Evolutionary conservation across 306 rosid species (phyloP).

Genomic region (Purshia tridentata): DNA sequence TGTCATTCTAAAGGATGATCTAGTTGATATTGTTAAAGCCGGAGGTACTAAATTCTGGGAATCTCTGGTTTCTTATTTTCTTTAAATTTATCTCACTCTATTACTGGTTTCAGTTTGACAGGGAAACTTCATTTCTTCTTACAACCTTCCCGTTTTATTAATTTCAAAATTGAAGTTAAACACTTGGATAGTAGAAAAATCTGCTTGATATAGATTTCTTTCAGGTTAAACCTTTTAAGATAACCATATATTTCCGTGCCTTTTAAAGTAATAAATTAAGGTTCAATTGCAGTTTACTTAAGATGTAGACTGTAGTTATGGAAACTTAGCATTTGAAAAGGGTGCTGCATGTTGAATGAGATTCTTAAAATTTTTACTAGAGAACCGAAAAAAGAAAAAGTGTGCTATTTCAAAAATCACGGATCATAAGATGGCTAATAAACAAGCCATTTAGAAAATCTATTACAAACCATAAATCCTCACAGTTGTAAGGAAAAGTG

Average conservation of each 20-base stretch:
- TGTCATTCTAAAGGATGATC: slow-evolving; percentile 86
- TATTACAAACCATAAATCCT: background rate
- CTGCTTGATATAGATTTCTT: background rate
- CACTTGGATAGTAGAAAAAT: background rate
- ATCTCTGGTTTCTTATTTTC: slow-evolving; percentile 11
- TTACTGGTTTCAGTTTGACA: background rate
- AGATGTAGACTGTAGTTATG: background rate
- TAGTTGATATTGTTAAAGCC: slow-evolving; percentile 90
- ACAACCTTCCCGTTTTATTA: background rate
- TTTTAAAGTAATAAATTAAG: background rate
- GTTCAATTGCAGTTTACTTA: background rate
- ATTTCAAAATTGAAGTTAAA: background rate
- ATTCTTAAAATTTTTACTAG: background rate
- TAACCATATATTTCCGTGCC: background rate
- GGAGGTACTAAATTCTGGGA: slow-evolving; percentile 62
- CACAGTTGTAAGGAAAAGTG: background rate
- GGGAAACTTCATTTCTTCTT: background rate
- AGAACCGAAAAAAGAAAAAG: background rate
- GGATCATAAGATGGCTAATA: background rate
- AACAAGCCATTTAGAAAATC: background rate
- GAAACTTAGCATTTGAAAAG: background rate
- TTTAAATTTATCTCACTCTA: background rate
- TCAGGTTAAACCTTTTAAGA: background rate
- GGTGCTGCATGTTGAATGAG: background rate
- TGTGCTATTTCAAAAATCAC: background rate